Evolutionary conservation across 306 rosid species (phyloP).

Genomic region (Dryas octopetala): DNA sequence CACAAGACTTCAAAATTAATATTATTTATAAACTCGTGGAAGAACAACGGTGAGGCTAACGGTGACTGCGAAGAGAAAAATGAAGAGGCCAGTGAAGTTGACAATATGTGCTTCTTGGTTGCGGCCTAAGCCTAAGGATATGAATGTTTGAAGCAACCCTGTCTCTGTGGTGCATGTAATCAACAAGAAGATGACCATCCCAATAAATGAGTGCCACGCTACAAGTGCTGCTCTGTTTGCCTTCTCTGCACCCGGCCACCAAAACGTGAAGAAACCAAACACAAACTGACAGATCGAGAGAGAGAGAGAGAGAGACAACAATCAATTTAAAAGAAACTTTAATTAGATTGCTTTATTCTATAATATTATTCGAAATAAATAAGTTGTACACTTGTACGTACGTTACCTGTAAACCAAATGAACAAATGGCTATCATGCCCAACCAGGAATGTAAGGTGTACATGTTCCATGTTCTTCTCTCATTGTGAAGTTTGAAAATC

Average conservation of each 20-base stretch:
- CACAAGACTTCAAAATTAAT: too few relatives aligned
- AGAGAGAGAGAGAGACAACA: not conserved
- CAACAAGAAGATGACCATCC: slow-evolving; percentile 48
- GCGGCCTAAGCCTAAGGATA: not conserved
- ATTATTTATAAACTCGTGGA: slow-evolving; percentile 27
- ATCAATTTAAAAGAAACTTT: too few relatives aligned
- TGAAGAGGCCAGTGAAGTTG: slow-evolving; percentile 63
- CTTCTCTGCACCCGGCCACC: slow-evolving; percentile 51
- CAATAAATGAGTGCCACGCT: slow-evolving; percentile 64
- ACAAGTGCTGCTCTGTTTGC: slow-evolving; percentile 36
- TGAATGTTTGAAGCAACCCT: slow-evolving; percentile 40
- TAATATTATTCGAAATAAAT: too few relatives aligned
- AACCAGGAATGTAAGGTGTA: slow-evolving; percentile 65
- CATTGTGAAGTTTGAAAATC: slow-evolving; percentile 42
- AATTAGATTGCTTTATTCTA: too few relatives aligned
- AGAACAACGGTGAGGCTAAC: slow-evolving; percentile 51
- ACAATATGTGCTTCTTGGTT: slow-evolving; percentile 45
- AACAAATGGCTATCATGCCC: slow-evolving; percentile 49
- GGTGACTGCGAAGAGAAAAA: slow-evolving; percentile 43
- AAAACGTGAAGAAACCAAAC: slow-evolving; percentile 42
- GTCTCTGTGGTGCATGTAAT: slow-evolving; percentile 48
- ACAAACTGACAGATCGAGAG: slow-evolving; percentile 33
- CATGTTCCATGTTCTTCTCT: slow-evolving; percentile 18
- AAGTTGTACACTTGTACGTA: too few relatives aligned
- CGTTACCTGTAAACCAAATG: slow-evolving; percentile 54